Evolutionary conservation across 2,329 filamentous ascomycete species (phyloP).

Genomic region (Escovopsis sp.): DNA sequence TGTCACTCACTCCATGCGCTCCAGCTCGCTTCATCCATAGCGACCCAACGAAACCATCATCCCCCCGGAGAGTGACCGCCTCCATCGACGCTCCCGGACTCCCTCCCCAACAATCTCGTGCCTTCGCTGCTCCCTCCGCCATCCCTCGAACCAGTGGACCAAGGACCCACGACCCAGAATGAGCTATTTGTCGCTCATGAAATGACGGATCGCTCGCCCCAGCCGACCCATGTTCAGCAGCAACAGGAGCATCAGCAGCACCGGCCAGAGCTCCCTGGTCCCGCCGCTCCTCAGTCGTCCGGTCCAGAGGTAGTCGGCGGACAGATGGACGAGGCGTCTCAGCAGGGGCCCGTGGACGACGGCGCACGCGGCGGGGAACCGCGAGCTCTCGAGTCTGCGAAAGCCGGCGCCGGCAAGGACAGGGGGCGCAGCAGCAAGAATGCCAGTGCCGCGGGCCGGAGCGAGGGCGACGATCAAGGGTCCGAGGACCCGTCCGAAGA

Average conservation of each 20-base stretch:
- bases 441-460: too few species aligned
- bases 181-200: slow-evolving; percentile 14
- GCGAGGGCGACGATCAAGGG: slow-evolving; percentile 1
- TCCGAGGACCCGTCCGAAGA: slow-evolving; percentile 9
- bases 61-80: background rate
- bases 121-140: slow-evolving; percentile 2
- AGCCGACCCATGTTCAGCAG: slow-evolving; percentile 14
- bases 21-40: background rate
- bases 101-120: background rate
- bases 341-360: background rate
- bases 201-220: slow-evolving; percentile 29
- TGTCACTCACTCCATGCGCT: background rate
- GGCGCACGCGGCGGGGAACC: too few species aligned
- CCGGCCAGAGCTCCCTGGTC: background rate
- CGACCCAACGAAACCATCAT: slow-evolving; percentile 1
- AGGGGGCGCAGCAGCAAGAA: slow-evolving; percentile 2
- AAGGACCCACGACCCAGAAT: slow-evolving; percentile 13
- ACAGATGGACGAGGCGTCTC: background rate
- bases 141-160: slow-evolving; percentile 3
- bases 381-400: too few species aligned
- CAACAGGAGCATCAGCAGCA: slow-evolving; percentile 1
- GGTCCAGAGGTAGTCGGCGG: background rate
- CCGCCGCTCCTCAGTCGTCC: slow-evolving; percentile 1
- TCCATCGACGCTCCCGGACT: background rate
- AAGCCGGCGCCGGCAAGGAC: slow-evolving; percentile 2